phyloP scores from a whole-genome alignment of 192 early-diverging fungal species.

The Umbelopsis isabellina region DNA sequence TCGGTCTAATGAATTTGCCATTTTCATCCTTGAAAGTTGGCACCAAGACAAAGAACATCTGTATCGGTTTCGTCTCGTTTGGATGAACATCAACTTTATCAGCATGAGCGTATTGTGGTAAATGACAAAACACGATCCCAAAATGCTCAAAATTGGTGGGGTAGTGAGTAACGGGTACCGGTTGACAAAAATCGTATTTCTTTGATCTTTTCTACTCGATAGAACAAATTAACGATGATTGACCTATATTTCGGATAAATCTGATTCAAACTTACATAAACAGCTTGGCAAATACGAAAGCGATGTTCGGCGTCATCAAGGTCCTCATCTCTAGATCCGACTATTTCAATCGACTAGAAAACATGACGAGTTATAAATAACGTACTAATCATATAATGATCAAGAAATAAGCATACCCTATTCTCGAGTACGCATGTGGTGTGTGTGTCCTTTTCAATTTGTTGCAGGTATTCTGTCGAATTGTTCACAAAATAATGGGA shows the following conservation, averaged over 20 bases:
- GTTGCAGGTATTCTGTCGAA: not conserved
- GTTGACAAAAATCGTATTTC: not conserved
- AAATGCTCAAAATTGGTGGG: conserved; percentile 7
- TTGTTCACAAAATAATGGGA: not conserved
- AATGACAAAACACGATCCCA: conserved; percentile 1
- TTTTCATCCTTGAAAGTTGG: not conserved
- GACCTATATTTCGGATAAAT: too few relatives aligned
- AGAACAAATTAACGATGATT: not conserved
- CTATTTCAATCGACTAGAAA: not conserved
- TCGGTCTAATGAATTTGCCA: not conserved
- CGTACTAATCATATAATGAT: not conserved
- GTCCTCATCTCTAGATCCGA: not conserved
- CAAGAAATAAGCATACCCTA: not conserved
- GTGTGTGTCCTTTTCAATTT: not conserved
- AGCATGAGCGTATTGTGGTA: not conserved
- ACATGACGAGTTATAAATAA: not conserved
- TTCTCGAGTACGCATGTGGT: not conserved
- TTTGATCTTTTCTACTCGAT: not conserved
- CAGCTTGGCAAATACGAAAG: not conserved
- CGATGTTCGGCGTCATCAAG: not conserved
- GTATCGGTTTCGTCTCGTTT: not conserved
- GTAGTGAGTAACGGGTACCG: not conserved
- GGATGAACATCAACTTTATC: not conserved
- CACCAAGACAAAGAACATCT: conserved; percentile 5
- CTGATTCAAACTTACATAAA: not conserved